Percentiles rank a stretch among this genome's conserved stretches.
phyloP scores from a whole-genome alignment of 352 stramenopile species.

The Pythium pyrilobum region DNA sequence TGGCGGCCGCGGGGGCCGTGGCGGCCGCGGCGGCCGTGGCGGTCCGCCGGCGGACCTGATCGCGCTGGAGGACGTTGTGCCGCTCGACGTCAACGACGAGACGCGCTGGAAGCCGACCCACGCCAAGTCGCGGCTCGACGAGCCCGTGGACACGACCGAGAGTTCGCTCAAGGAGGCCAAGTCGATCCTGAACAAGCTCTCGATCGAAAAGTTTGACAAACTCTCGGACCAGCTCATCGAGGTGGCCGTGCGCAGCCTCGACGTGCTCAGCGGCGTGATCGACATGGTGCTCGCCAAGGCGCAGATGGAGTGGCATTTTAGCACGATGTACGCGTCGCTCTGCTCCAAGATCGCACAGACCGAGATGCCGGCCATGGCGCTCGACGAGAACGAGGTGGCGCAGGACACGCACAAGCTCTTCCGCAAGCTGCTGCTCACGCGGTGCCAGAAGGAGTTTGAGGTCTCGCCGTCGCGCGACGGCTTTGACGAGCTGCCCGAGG shows the following conservation, averaged over 20 bases:
- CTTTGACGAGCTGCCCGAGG: slow-evolving; percentile 44
- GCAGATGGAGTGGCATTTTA: slow-evolving; percentile 96
- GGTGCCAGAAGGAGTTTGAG: slow-evolving; percentile 95
- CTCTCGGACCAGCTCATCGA: slow-evolving; percentile 90
- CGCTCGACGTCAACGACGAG: slow-evolving; percentile 75
- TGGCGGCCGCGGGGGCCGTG: slow-evolving; percentile 34
- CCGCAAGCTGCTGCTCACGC: slow-evolving; percentile 89
- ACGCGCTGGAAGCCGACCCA: slow-evolving; percentile 80
- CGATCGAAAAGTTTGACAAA: slow-evolving; percentile 96
- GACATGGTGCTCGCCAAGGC: slow-evolving; percentile 94
- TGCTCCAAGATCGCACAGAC: slow-evolving; percentile 90
- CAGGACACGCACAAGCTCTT: slow-evolving; percentile 89
- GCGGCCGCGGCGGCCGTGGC: slow-evolving; percentile 16
- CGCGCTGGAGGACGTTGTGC: slow-evolving; percentile 53
- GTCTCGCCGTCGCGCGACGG: slow-evolving; percentile 74
- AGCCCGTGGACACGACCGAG: slow-evolving; percentile 42
- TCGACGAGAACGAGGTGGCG: slow-evolving; percentile 62
- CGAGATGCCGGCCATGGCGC: slow-evolving; percentile 70
- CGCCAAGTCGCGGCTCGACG: slow-evolving; percentile 49
- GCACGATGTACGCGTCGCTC: slow-evolving; percentile 94
- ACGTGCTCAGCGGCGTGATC: slow-evolving; percentile 87
- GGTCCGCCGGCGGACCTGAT: slow-evolving; percentile 20
- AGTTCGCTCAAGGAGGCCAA: slow-evolving; percentile 85
- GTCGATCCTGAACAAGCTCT: slow-evolving; percentile 96
- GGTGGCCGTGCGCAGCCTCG: slow-evolving; percentile 79